phyloP scores from a whole-genome alignment of 352 stramenopile species.

The Pythium vanterpoolii region DNA sequence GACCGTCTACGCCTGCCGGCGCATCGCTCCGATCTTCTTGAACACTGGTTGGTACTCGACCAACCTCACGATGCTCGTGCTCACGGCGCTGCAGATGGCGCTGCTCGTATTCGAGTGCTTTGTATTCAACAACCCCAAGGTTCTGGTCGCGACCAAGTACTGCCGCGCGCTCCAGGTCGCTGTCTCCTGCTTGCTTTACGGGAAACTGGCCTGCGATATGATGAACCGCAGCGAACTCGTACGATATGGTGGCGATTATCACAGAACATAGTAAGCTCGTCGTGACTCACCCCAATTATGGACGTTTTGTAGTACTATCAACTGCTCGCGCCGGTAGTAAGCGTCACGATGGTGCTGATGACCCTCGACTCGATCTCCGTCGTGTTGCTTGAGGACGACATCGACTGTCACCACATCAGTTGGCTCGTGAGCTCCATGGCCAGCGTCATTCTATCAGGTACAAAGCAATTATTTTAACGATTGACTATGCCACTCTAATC shows the following conservation, averaged over 20 bases:
- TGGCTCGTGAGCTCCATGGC: slow-evolving; percentile 71
- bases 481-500: not conserved
- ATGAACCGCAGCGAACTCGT: slow-evolving; percentile 32
- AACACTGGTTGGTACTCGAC: slow-evolving; percentile 51
- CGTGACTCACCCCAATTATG: not conserved
- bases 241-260: not conserved
- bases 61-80: slow-evolving; percentile 58
- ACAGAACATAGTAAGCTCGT: not conserved
- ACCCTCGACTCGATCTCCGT: slow-evolving; percentile 48
- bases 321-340: slow-evolving; percentile 50
- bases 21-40: slow-evolving; percentile 57
- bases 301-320: slow-evolving; percentile 36
- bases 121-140: slow-evolving; percentile 46
- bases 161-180: slow-evolving; percentile 64
- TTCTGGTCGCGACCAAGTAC: slow-evolving; percentile 72
- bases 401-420: slow-evolving; percentile 68
- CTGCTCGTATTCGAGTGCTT: slow-evolving; percentile 66
- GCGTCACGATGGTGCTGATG: slow-evolving; percentile 48
- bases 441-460: slow-evolving; percentile 55
- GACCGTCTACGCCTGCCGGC: slow-evolving; percentile 38
- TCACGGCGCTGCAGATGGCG: slow-evolving; percentile 61
- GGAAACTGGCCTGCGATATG: slow-evolving; percentile 61
- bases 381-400: slow-evolving; percentile 36
- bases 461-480: not conserved
- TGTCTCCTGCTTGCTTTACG: slow-evolving; percentile 67